These are phyloP conservation scores for Xylariomycetidae sp. DNA, from an alignment of 2,329 filamentous ascomycete genomes.

Conservation along the genomic window DNA sequence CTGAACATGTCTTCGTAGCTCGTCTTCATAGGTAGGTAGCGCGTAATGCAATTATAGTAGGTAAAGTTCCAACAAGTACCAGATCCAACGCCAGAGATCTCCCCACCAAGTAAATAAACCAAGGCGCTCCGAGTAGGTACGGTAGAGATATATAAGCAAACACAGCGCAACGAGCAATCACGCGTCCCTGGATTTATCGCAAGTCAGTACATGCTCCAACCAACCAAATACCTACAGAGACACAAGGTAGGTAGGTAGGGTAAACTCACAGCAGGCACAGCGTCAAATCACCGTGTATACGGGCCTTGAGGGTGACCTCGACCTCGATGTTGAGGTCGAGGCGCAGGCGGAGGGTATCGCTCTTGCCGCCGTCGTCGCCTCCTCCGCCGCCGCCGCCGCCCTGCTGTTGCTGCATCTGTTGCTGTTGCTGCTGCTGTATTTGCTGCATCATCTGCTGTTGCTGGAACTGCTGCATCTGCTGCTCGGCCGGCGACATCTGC, in stretches of 20 bases:
- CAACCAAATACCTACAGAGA: background rate
- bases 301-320: slow-evolving; percentile 82
- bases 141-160: too few species aligned
- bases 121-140: too few species aligned
- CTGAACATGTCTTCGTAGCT: too few species aligned
- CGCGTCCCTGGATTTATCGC: slow-evolving; percentile 8
- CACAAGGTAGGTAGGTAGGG: background rate
- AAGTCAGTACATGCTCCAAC: background rate
- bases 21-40: too few species aligned
- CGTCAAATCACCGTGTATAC: slow-evolving; percentile 78
- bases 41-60: too few species aligned
- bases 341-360: slow-evolving; percentile 62
- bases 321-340: slow-evolving; percentile 78
- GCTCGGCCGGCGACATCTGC: slow-evolving; percentile 5
- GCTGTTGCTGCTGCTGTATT: slow-evolving; percentile 6
- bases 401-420: slow-evolving; percentile 6
- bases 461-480: slow-evolving; percentile 11
- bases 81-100: too few species aligned
- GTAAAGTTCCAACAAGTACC: too few species aligned
- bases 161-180: too few species aligned
- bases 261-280: slow-evolving; percentile 56
- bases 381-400: slow-evolving; percentile 12
- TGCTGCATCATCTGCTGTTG: slow-evolving; percentile 12
- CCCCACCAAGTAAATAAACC: too few species aligned
- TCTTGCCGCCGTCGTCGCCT: slow-evolving; percentile 33